These are phyloP conservation scores for Vitis amurensis DNA, from an alignment of 164 flowering plant genomes.

Conservation along the genomic window DNA sequence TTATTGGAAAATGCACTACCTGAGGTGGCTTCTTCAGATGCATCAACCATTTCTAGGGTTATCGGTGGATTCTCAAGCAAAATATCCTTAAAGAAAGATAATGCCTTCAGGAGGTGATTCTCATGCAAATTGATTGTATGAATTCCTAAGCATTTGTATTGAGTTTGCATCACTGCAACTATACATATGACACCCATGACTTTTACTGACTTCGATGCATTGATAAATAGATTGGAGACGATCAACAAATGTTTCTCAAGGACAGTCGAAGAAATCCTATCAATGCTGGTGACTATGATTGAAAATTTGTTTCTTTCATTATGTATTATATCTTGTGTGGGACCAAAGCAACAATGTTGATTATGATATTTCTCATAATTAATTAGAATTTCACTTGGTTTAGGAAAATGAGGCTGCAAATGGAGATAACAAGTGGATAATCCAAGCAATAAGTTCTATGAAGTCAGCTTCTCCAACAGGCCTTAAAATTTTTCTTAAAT, in stretches of 20 bases:
- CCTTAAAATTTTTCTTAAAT: constrained; percentile 1
- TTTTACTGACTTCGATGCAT: neutral
- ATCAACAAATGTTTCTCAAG: constrained; percentile 17
- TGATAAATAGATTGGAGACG: constrained; percentile 15
- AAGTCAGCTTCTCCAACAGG: constrained; percentile 9
- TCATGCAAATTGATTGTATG: too few relatives aligned
- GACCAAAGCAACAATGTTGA: too few relatives aligned
- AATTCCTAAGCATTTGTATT: neutral
- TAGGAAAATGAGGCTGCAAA: constrained; percentile 10
- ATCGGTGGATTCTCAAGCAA: neutral
- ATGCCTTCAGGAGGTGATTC: neutral
- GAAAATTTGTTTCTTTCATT: too few relatives aligned
- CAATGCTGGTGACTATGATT: constrained; percentile 11
- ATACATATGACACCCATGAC: neutral
- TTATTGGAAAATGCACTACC: neutral
- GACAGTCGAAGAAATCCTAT: constrained; percentile 22
- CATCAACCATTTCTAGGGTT: neutral
- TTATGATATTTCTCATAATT: neutral
- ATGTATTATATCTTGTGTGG: too few relatives aligned
- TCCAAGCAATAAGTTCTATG: neutral
- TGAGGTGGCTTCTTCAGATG: neutral
- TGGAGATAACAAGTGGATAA: too few relatives aligned
- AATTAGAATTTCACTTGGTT: neutral
- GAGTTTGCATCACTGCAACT: too few relatives aligned
- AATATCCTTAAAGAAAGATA: neutral